A percentile compares a stretch with the other conserved stretches of the same genome.
These are phyloP conservation scores for Teratosphaeria nubilosa DNA, from an alignment of 2,329 filamentous ascomycete species.

Conservation along the genomic window DNA sequence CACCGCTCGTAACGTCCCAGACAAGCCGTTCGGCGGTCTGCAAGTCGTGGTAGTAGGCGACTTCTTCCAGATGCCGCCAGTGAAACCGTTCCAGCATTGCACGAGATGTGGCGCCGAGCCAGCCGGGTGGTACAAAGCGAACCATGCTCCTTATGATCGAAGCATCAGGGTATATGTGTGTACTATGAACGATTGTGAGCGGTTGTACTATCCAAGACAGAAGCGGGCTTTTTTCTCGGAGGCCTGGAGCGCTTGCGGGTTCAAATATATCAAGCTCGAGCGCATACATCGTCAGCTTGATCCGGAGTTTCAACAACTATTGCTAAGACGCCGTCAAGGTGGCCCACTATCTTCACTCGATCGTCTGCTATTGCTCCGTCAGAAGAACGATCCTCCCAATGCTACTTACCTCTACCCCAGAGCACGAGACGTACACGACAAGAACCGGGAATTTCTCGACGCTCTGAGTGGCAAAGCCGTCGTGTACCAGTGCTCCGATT, in stretches of 20 bases:
- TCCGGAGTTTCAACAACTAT: slow-evolving; percentile 41
- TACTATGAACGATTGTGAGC: slow-evolving; percentile 25
- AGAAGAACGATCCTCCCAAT: slow-evolving; percentile 31
- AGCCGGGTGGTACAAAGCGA: background rate
- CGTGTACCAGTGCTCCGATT: slow-evolving; percentile 9
- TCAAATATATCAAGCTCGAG: slow-evolving; percentile 43
- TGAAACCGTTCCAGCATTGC: slow-evolving; percentile 47
- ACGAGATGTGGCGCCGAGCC: slow-evolving; percentile 34
- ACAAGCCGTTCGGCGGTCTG: slow-evolving; percentile 34
- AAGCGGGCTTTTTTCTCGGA: slow-evolving; percentile 52
- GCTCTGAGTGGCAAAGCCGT: slow-evolving; percentile 9
- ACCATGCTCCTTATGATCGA: slow-evolving; percentile 3
- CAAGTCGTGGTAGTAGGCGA: slow-evolving; percentile 40
- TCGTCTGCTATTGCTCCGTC: slow-evolving; percentile 34
- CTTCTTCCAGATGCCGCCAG: slow-evolving; percentile 51
- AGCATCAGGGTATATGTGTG: slow-evolving; percentile 19
- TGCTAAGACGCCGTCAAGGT: slow-evolving; percentile 41
- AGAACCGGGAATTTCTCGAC: background rate
- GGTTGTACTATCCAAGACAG: slow-evolving; percentile 35
- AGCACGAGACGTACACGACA: slow-evolving; percentile 9
- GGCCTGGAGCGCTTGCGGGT: slow-evolving; percentile 46
- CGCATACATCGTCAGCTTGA: slow-evolving; percentile 51
- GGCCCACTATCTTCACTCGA: slow-evolving; percentile 18
- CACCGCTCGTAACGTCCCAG: slow-evolving; percentile 13
- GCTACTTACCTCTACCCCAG: slow-evolving; percentile 33